Evolutionary conservation across 495 filamentous ascomycete genomes (phyloP).

Genomic region (Peziza echinospora): DNA sequence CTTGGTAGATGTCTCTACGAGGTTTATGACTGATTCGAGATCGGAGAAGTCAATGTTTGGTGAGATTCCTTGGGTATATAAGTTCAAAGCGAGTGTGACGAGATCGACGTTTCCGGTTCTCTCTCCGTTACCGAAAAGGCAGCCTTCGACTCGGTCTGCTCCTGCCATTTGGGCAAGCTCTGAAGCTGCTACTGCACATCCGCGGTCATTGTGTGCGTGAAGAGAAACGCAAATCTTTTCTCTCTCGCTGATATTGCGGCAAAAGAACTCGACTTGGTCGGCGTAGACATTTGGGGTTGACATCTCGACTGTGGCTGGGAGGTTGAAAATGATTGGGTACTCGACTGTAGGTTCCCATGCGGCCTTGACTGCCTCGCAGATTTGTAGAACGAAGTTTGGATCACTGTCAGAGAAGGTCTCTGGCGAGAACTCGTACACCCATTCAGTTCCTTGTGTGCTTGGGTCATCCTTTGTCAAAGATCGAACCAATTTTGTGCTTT

Average conservation of each 20-base stretch:
- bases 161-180: slow-evolving; percentile 96
- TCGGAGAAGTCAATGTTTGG: slow-evolving; percentile 85
- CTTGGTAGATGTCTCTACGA: slow-evolving; percentile 83
- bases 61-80: slow-evolving; percentile 85
- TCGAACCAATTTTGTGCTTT: slow-evolving; percentile 66
- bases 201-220: slow-evolving; percentile 88
- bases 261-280: slow-evolving; percentile 94
- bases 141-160: slow-evolving; percentile 83
- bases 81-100: slow-evolving; percentile 82
- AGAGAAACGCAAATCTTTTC: slow-evolving; percentile 65
- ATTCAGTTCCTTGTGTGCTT: slow-evolving; percentile 48
- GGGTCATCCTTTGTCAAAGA: slow-evolving; percentile 93
- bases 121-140: slow-evolving; percentile 89
- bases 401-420: slow-evolving; percentile 90
- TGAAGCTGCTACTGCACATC: slow-evolving; percentile 70
- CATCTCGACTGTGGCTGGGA: slow-evolving; percentile 93
- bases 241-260: slow-evolving; percentile 52
- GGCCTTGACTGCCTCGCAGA: slow-evolving; percentile 90
- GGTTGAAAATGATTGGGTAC: slow-evolving; percentile 88
- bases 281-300: slow-evolving; percentile 89
- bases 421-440: slow-evolving; percentile 89
- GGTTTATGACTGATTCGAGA: slow-evolving; percentile 65
- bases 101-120: slow-evolving; percentile 91
- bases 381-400: slow-evolving; percentile 57
- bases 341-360: slow-evolving; percentile 72